These are phyloP conservation scores for Gynostemma pentaphyllum DNA, from an alignment of 306 rosid genomes.

Conservation along the genomic window DNA sequence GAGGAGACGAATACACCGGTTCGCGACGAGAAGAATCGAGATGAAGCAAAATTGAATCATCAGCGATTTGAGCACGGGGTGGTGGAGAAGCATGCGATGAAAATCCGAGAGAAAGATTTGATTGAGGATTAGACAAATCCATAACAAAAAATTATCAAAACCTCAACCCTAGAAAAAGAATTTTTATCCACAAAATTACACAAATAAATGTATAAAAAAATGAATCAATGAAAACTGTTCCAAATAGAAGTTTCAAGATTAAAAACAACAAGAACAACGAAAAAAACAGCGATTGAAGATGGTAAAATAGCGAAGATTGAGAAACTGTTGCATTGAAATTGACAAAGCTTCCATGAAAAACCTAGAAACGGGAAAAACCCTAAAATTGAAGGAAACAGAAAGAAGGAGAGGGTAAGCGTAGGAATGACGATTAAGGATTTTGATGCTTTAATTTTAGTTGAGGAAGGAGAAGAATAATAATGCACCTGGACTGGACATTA, in stretches of 20 bases:
- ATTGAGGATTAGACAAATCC: conserved; percentile 56
- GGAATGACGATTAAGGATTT: conserved; percentile 3
- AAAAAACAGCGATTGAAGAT: conserved; percentile 8
- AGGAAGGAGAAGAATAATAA: no score
- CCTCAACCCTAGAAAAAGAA: background rate
- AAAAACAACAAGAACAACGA: conserved; percentile 7
- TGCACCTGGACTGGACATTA: conserved; percentile 39
- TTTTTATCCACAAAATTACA: background rate
- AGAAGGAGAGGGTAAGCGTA: background rate
- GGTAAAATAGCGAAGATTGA: conserved; percentile 3
- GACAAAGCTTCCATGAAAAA: conserved; percentile 16
- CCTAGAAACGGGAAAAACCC: conserved; percentile 5
- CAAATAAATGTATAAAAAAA: background rate
- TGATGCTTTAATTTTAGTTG: background rate
- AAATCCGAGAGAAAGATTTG: conserved; percentile 48
- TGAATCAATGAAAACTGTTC: background rate
- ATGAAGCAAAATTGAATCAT: conserved; percentile 57
- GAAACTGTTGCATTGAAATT: background rate
- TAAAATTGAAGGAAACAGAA: no score
- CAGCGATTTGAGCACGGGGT: conserved; percentile 34
- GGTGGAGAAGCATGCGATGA: conserved; percentile 60
- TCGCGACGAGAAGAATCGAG: conserved; percentile 52
- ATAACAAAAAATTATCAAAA: conserved; percentile 11
- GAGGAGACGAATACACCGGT: conserved; percentile 28
- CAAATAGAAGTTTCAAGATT: background rate